Conservation (phyloP, 202 grass and related monocot species). For the Digitaria exilis region DNA sequence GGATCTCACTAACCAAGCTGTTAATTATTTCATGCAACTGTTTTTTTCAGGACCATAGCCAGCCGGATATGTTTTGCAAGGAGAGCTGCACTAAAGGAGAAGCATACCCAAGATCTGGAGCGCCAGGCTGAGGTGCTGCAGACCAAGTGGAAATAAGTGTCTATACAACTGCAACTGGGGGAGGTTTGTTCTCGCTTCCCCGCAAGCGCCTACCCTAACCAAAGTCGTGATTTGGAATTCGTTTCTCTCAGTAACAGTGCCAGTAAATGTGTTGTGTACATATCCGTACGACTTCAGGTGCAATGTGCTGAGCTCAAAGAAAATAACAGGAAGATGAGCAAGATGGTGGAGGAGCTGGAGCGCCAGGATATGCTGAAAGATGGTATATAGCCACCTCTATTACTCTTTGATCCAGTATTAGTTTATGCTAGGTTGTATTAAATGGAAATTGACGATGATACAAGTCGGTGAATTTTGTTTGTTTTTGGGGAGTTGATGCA, state of each 20-base stretch:
- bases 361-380: neutral
- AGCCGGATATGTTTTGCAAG: neutral
- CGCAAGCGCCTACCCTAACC: neutral
- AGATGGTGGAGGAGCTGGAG: neutral
- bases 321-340: neutral
- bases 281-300: neutral
- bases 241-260: neutral
- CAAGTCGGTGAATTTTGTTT: neutral
- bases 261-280: neutral
- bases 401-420: neutral
- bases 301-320: neutral
- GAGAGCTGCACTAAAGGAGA: neutral
- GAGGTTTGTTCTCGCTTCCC: neutral
- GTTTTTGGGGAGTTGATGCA: neutral
- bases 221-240: neutral
- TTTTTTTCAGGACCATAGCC: neutral
- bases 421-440: neutral
- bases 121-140: neutral
- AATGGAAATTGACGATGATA: neutral
- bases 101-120: neutral
- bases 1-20: no score
- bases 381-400: no score
- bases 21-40: neutral
- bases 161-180: neutral
- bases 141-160: neutral